Conservation (phyloP, 176 grass and related monocot species). For the Carex parvula region DNA sequence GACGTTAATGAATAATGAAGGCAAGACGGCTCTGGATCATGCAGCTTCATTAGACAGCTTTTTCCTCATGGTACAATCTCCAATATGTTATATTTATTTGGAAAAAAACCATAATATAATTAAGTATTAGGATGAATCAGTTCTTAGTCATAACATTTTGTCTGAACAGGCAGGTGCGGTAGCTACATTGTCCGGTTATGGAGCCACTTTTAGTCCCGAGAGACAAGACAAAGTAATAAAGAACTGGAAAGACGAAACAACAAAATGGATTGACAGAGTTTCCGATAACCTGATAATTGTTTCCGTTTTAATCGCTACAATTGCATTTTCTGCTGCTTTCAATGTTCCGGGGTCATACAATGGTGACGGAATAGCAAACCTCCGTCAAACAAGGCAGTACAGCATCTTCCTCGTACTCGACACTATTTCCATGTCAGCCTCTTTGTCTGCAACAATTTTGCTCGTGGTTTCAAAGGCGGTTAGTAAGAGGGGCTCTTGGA, state of each 20-base stretch:
- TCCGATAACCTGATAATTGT: conserved; percentile 39
- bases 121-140: not conserved
- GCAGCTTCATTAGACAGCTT: conserved; percentile 23
- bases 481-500: conserved; percentile 16
- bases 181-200: conserved; percentile 17
- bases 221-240: conserved; percentile 42
- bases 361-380: conserved; percentile 29
- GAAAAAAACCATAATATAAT: not conserved
- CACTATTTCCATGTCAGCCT: conserved; percentile 30
- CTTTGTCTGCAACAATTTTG: conserved; percentile 35
- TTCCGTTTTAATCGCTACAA: conserved; percentile 38
- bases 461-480: conserved; percentile 29
- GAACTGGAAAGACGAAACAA: conserved; percentile 31
- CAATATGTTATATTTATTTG: not conserved
- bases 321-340: conserved; percentile 55
- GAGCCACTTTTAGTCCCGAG: conserved; percentile 33
- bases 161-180: conserved; percentile 23
- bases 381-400: conserved; percentile 20
- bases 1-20: conserved; percentile 41
- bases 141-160: not conserved
- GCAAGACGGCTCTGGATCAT: conserved; percentile 26
- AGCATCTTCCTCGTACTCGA: conserved; percentile 36
- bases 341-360: conserved; percentile 52
- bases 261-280: conserved; percentile 37
- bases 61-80: conserved; percentile 34